Evolutionary conservation across 2,329 filamentous ascomycete genomes (phyloP).

Genomic region (Xylariaceae sp.): DNA sequence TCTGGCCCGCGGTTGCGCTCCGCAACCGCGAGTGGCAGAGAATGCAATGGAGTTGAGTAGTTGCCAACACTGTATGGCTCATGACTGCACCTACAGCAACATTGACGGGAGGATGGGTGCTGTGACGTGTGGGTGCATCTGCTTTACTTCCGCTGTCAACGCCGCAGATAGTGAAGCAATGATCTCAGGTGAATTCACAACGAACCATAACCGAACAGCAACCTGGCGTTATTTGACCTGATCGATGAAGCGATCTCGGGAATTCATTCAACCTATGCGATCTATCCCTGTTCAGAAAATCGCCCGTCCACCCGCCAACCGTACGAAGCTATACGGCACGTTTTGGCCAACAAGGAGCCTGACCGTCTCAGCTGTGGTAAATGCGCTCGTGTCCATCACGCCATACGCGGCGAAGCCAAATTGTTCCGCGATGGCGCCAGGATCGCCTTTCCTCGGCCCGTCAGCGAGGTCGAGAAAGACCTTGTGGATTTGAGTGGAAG

Average conservation of each 20-base stretch:
- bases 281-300: conserved; percentile 38
- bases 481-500: conserved; percentile 46
- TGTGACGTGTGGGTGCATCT: background rate
- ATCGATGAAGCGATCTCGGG: background rate
- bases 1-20: too few relatives aligned
- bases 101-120: too few relatives aligned
- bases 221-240: background rate
- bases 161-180: background rate
- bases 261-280: background rate
- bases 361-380: conserved; percentile 77
- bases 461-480: conserved; percentile 78
- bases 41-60: too few relatives aligned
- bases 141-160: background rate
- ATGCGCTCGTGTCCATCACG: conserved; percentile 72
- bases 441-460: conserved; percentile 61
- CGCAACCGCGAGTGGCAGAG: too few relatives aligned
- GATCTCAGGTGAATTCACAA: too few relatives aligned
- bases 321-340: conserved; percentile 81
- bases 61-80: too few relatives aligned
- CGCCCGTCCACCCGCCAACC: conserved; percentile 57
- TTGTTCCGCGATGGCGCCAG: conserved; percentile 62
- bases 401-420: conserved; percentile 77
- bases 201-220: background rate
- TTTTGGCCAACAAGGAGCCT: conserved; percentile 78
- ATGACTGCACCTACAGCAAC: too few relatives aligned